Percentiles rank a stretch among this genome's conserved stretches.
These are phyloP conservation scores for Boeremia exigua DNA, from an alignment of 2,329 filamentous ascomycete species.

Conservation along the genomic window DNA sequence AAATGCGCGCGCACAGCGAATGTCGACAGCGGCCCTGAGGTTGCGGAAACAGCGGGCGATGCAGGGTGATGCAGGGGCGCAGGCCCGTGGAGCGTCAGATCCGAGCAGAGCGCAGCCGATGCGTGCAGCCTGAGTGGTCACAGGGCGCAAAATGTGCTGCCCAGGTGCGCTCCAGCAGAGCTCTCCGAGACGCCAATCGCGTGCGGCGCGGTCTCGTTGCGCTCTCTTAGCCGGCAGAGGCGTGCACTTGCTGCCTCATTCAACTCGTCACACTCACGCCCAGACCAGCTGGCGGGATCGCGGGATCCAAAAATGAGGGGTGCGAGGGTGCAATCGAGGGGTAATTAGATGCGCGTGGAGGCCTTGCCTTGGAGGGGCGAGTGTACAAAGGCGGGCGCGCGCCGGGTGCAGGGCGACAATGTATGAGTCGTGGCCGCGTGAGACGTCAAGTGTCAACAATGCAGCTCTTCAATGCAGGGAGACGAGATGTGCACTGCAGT, in stretches of 20 bases:
- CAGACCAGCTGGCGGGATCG: slow-evolving; percentile 27
- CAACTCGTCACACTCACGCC: slow-evolving; percentile 38
- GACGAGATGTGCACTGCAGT: slow-evolving; percentile 21
- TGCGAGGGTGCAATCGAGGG: slow-evolving; percentile 18
- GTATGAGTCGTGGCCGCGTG: slow-evolving; percentile 18
- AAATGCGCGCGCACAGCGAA: slow-evolving; percentile 9
- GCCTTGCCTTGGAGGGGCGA: too few species aligned
- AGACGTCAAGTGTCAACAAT: slow-evolving; percentile 27
- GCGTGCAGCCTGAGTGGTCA: slow-evolving; percentile 37
- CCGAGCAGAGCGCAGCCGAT: slow-evolving; percentile 23
- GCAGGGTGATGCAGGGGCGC: slow-evolving; percentile 26
- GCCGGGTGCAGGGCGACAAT: slow-evolving; percentile 5
- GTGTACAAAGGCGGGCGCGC: background rate
- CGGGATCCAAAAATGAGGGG: slow-evolving; percentile 28
- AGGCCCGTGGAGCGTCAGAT: slow-evolving; percentile 22
- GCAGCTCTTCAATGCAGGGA: slow-evolving; percentile 28
- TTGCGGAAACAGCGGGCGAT: slow-evolving; percentile 17
- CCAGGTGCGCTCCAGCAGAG: slow-evolving; percentile 2
- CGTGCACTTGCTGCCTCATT: slow-evolving; percentile 30
- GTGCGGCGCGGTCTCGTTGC: slow-evolving; percentile 30
- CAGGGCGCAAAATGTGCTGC: slow-evolving; percentile 25
- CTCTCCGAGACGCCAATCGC: slow-evolving; percentile 28
- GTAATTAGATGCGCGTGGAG: slow-evolving; percentile 15
- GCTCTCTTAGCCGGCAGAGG: slow-evolving; percentile 33
- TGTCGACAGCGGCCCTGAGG: background rate